Percentiles rank a stretch among this genome's conserved stretches.
Conservation (phyloP, 2,329 filamentous ascomycete species). For the Chaetothyriales sp. region DNA sequence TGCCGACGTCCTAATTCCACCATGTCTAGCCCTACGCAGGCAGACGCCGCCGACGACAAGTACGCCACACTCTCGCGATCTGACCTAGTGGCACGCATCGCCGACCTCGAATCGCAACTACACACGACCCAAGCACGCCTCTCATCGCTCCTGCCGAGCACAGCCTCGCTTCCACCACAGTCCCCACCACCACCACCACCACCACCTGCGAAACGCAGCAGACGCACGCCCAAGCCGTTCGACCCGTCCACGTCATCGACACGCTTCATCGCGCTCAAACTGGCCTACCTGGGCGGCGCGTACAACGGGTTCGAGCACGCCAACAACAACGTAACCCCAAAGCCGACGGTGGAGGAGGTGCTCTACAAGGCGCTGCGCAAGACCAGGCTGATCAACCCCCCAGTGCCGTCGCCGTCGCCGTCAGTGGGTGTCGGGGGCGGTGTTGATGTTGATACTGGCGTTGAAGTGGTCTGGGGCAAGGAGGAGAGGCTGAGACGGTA, state of each 20-base stretch:
- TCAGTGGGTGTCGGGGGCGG: conserved; percentile 22
- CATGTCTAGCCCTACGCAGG: background rate
- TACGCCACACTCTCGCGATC: conserved; percentile 56
- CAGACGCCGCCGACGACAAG: conserved; percentile 16
- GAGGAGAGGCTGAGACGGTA: conserved; percentile 11
- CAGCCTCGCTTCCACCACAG: background rate
- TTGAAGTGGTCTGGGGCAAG: conserved; percentile 25
- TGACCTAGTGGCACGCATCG: conserved; percentile 53
- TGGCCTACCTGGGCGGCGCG: conserved; percentile 78
- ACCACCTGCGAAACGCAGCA: background rate
- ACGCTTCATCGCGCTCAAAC: conserved; percentile 74
- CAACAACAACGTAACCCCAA: conserved; percentile 47
- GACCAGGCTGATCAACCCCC: conserved; percentile 64
- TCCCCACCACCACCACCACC: conserved; percentile 1
- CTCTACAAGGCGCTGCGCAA: conserved; percentile 82
- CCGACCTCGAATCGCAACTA: conserved; percentile 51
- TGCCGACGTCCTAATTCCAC: background rate
- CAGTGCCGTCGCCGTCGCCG: no score
- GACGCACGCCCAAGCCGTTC: conserved; percentile 36
- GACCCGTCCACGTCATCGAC: conserved; percentile 71
- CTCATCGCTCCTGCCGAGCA: conserved; percentile 1
- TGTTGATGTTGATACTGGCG: conserved; percentile 26
- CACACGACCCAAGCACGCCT: conserved; percentile 33
- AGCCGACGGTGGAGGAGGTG: conserved; percentile 81
- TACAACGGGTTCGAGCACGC: conserved; percentile 93